Evolutionary conservation across 1,284 basidiomycete species (phyloP), one percentile per base, ranked within the genome.

Genomic region (Cutaneotrichosporon sp.): DNA sequence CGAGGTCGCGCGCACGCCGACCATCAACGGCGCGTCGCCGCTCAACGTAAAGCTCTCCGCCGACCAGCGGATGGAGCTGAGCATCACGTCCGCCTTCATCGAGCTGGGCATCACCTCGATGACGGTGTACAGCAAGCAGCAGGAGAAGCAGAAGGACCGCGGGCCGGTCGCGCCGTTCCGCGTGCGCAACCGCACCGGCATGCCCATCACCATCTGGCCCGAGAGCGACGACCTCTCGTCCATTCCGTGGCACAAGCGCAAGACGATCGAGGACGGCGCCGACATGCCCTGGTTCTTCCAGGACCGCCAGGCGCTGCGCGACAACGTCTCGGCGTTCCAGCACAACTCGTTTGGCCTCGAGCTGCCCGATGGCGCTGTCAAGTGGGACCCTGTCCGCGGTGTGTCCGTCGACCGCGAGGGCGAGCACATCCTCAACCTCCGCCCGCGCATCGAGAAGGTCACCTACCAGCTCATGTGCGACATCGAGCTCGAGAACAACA

Each of bases 221-320:
- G 91, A 93, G 70, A 76, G 83, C 13, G 62, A 64, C 31, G 66
- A 67, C 45, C 45, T 54, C 11, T 20, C 46, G 3, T 27, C 46
- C 16, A 67, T 67, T n/a, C 66, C 66, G 1, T 67, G 58, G 58
- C 53, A 64, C 53, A 64, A 64, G 45, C 66, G 66, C 22, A 81
- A 82, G 60, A 69, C 78, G 24, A 71, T 85, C 3, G 82, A 81
- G 14, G 87, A 95, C 67, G 89, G 90, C 49, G 85, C 90, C 67
- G 87, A 86, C 2, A 83, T 92, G 16, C 95, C 98, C 55, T 99
- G 97, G 97, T 84, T 94, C 60, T 99, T 99, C 72, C 94, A 98
- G 74, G 95, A 99, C 72, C 95, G 93, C 89, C 90, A 90, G 78
- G 88, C 89, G 9, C 89, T 92, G 81, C 88, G 97, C 75, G 97